Evolutionary conservation across 1,284 basidiomycete species (phyloP), one percentile per base, ranked within the genome.

Genomic region (Ganoderma boninense): DNA sequence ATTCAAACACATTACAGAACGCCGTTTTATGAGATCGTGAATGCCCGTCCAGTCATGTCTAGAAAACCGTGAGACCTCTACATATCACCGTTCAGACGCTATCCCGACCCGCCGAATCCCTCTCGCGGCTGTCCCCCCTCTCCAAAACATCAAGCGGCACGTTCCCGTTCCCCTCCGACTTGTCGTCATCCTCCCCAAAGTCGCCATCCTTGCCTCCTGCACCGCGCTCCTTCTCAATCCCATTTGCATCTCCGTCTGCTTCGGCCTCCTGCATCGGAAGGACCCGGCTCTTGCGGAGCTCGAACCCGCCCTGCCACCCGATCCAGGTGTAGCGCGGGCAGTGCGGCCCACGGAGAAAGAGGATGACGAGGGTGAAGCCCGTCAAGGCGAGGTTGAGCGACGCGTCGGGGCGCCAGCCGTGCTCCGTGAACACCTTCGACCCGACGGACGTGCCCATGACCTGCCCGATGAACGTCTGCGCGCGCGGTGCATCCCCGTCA

Each of bases 391-490:
- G 77, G 1, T 85, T 85, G 44, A 87, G 78, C 4, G 80, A 85
- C 0, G 85, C 84, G 4, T 85, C 83, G 1, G 85, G 80, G 29
- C 83, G 81, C 89, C 88, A 90, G 14, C 88, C 88, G 66, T 86
- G 79, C 40, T 78, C 69, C 10, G 86, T 80, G 76, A 88, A 90
- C 4, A 90, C 79, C 66, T 84, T 82, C 2, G 87, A 86, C 49
- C 88, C 85, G 4, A 82, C 85, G 0, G 87, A 82, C 4, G 88
- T 89, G 14, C 89, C 89, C 72, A 86, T 84, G 10, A 86, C 83
- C 71, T 87, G 85, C 2, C 54, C 86, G n/a, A 83, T 76, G 23
- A 52, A 52, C 23, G 49, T 52, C 49, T 52, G 23, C 13, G 11
- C n/a, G 7, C 35, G 6, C n/a, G 8, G n/a, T 8, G 16, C n/a